Evolutionary conservation across 2,329 filamentous ascomycete genomes (phyloP).

Genomic region (Penicillium sp.): DNA sequence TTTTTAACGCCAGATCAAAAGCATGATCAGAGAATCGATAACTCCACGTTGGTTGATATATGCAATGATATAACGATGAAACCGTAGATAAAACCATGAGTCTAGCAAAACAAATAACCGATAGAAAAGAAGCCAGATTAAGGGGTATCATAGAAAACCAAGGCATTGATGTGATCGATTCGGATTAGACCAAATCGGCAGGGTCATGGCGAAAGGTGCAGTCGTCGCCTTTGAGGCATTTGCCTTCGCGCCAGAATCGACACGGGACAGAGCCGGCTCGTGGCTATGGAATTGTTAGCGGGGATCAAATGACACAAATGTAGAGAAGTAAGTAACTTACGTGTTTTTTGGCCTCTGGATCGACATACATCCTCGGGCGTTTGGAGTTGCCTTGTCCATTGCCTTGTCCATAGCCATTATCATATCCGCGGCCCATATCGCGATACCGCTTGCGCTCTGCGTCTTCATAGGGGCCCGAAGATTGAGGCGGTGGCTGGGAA

Average conservation of each 20-base stretch:
- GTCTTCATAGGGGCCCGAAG: conserved; percentile 30
- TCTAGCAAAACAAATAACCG: neutral
- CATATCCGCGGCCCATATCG: conserved; percentile 31
- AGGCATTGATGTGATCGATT: neutral
- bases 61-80: conserved; percentile 4
- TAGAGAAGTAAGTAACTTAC: conserved; percentile 21
- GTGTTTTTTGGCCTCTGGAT: conserved; percentile 33
- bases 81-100: neutral
- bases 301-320: neutral
- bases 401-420: conserved; percentile 31
- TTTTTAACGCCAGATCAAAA: neutral
- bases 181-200: conserved; percentile 13
- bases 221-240: conserved; percentile 50
- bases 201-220: conserved; percentile 50
- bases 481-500: conserved; percentile 17
- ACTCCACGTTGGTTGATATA: neutral
- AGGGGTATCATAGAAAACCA: conserved; percentile 5
- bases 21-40: neutral
- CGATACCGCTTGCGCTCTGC: conserved; percentile 39
- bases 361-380: conserved; percentile 30
- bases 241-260: conserved; percentile 52
- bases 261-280: conserved; percentile 47
- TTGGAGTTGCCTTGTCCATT: conserved; percentile 25
- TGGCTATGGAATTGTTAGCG: conserved; percentile 24
- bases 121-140: neutral